These are phyloP conservation scores for Psidium friedrichsthalianum DNA, from an alignment of 345 rosid genomes.

Conservation along the genomic window DNA sequence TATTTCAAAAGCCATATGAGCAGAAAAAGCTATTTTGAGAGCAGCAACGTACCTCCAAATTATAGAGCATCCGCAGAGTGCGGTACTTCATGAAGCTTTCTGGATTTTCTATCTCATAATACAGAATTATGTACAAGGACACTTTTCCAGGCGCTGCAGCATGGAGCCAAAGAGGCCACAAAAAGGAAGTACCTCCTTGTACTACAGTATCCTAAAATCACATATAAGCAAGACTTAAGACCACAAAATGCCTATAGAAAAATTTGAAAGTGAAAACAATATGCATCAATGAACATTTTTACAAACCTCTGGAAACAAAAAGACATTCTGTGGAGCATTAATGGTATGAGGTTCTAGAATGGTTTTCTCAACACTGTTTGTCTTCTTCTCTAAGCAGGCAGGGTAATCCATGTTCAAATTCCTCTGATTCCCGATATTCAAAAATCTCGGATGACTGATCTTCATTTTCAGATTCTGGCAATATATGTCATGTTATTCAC, in stretches of 20 bases:
- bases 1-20: neutral
- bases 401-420: slow-evolving; percentile 44
- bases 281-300: slow-evolving; percentile 4
- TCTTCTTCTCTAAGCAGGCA: slow-evolving; percentile 54
- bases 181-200: slow-evolving; percentile 42
- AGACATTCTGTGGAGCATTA: slow-evolving; percentile 28
- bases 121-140: slow-evolving; percentile 51
- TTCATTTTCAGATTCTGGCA: slow-evolving; percentile 93
- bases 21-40: slow-evolving; percentile 1
- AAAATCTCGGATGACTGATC: slow-evolving; percentile 71
- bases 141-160: slow-evolving; percentile 83
- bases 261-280: slow-evolving; percentile 2
- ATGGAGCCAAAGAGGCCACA: slow-evolving; percentile 94
- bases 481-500: neutral
- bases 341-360: slow-evolving; percentile 12
- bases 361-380: slow-evolving; percentile 14
- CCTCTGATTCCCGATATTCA: slow-evolving; percentile 42
- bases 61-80: slow-evolving; percentile 68
- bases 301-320: slow-evolving; percentile 81
- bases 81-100: slow-evolving; percentile 80
- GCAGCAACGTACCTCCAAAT: slow-evolving; percentile 46
- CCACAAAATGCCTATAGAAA: neutral
- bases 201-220: slow-evolving; percentile 45
- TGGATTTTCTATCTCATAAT: slow-evolving; percentile 75
- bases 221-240: slow-evolving; percentile 8